Percentiles rank a stretch among this genome's conserved stretches.
phyloP scores from a whole-genome alignment of 169 alveolate species.

The Cyclospora cayetanensis region DNA sequence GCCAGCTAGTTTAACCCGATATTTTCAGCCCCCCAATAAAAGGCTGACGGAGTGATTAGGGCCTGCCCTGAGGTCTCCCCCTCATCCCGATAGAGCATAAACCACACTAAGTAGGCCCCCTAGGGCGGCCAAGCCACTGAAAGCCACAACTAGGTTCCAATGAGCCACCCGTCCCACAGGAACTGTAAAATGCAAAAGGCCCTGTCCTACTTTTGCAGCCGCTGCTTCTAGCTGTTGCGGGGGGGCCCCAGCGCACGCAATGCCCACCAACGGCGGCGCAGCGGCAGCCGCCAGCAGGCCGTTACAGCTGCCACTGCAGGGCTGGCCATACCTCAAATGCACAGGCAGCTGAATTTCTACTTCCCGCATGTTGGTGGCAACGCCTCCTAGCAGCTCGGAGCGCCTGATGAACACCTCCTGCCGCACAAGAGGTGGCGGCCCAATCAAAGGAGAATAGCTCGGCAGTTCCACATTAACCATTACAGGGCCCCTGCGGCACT shows the following conservation, averaged over 20 bases:
- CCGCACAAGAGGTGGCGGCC: neutral
- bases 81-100: neutral
- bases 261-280: neutral
- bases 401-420: conserved; percentile 6
- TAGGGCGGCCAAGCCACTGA: neutral
- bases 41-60: neutral
- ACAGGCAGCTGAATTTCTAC: conserved; percentile 18
- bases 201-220: neutral
- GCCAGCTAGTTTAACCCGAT: neutral
- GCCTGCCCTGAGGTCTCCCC: neutral
- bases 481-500: neutral
- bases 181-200: neutral
- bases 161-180: neutral
- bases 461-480: conserved; percentile 1
- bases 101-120: neutral
- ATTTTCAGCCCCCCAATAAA: neutral
- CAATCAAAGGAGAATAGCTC: neutral
- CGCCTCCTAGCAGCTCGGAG: neutral
- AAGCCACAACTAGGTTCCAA: neutral
- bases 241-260: neutral
- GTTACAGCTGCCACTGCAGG: conserved; percentile 39
- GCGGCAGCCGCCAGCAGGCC: neutral
- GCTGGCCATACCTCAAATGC: conserved; percentile 10
- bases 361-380: neutral
- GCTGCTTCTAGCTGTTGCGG: neutral